Evolutionary conservation across 176 grass and related monocot genomes (phyloP), one percentile per base, ranked within the genome.

Genomic region (Puccinellia tenuiflora): DNA sequence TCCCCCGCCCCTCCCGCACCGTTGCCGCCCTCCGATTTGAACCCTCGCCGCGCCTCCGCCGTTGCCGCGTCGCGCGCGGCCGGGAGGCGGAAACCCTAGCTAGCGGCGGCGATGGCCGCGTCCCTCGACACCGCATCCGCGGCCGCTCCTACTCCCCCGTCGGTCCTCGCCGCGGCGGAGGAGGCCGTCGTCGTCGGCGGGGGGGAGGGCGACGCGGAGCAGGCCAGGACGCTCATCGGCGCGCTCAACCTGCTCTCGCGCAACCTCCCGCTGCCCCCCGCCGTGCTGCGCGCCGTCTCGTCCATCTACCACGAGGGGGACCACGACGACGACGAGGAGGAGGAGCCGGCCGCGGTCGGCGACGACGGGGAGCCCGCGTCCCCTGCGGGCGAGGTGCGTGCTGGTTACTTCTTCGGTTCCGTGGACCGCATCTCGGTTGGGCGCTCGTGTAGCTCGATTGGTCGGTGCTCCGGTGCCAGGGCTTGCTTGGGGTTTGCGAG

Each of bases 211-310:
- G 83, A 86, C 42, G 83, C 82, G 34, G 96, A 96, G 77, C 86
- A 94, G 80, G 83, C 96, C 31, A 90, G 89, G 91, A 90, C 90
- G 68, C 90, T 99, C 85, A 92, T 99, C 85, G 89, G 83, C 14
- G 93, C 93, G 63, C 91, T 99, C 88, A 99, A 99, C 72, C 89
- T 99, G 46, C 81, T 99, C 16, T 99, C 96, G 21, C 93, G 96
- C 69, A 99, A 99, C 89, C 96, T 99, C 67, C 93, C 96, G 31
- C 91, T 99, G 6, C 93, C 96, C 13, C 89, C 93, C 10, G 93
- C 89, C 14, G 89, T 99, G 11, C 54, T 96, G 57, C 78, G 62
- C 74, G 96, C 93, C 28, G 93, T 99, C 46, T 88, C 87, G 7
- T 92, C 91, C 67, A 99, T 99, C 89, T 99, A 93, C 83, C 85